These are phyloP conservation scores for Globisporangium takayamanum DNA, from an alignment of 352 stramenopile species.

Conservation along the genomic window DNA sequence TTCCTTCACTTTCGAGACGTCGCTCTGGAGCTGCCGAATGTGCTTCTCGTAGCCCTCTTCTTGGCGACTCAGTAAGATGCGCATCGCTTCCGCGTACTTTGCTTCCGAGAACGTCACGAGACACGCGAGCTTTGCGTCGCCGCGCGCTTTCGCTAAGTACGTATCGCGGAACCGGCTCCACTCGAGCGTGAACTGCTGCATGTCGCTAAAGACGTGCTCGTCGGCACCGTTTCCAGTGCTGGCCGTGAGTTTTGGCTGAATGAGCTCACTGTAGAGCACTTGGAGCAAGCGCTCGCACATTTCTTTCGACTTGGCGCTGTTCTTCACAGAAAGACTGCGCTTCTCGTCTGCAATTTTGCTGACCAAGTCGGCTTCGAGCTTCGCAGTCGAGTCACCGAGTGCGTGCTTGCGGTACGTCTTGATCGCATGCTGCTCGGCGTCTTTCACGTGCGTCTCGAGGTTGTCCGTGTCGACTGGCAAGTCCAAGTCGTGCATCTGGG, in stretches of 20 bases:
- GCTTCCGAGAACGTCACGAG: slow-evolving; percentile 70
- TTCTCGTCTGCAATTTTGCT: slow-evolving; percentile 76
- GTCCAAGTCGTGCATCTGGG: slow-evolving; percentile 44
- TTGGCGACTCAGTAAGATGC: slow-evolving; percentile 69
- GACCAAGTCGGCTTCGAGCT: slow-evolving; percentile 56
- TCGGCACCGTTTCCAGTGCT: slow-evolving; percentile 29
- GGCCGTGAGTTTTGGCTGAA: slow-evolving; percentile 72
- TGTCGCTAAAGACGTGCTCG: slow-evolving; percentile 61
- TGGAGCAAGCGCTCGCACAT: slow-evolving; percentile 77
- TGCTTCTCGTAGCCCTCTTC: slow-evolving; percentile 86
- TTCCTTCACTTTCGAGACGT: slow-evolving; percentile 77
- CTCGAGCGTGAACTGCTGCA: slow-evolving; percentile 71
- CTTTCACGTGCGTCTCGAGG: slow-evolving; percentile 45
- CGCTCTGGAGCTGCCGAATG: slow-evolving; percentile 62
- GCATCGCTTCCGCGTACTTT: slow-evolving; percentile 80
- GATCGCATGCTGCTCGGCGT: slow-evolving; percentile 45
- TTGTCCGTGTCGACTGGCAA: slow-evolving; percentile 70
- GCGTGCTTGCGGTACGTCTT: slow-evolving; percentile 51
- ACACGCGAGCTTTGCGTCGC: slow-evolving; percentile 67
- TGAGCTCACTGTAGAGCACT: slow-evolving; percentile 75
- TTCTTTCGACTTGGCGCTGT: slow-evolving; percentile 57
- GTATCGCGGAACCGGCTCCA: slow-evolving; percentile 67
- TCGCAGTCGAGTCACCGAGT: slow-evolving; percentile 59
- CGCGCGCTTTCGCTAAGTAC: slow-evolving; percentile 64
- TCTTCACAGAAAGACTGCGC: slow-evolving; percentile 28